These are phyloP conservation scores for Mortierella sp. DNA, from an alignment of 371 early-diverging fungal species.

Conservation along the genomic window DNA sequence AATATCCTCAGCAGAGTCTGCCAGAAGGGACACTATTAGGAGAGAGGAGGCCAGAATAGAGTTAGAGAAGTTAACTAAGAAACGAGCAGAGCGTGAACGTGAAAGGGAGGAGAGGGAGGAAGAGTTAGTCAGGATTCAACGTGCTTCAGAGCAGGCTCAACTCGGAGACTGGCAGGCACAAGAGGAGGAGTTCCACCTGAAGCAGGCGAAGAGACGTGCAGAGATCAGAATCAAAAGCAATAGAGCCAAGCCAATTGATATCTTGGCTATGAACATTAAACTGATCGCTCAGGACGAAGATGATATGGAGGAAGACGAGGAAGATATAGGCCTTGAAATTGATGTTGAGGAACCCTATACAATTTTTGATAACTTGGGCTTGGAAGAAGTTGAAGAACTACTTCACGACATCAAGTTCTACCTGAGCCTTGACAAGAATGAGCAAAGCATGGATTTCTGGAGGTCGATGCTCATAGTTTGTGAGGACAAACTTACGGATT, in stretches of 20 bases:
- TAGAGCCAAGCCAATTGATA: slow-evolving; percentile 93
- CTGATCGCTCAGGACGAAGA: slow-evolving; percentile 77
- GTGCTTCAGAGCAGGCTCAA: slow-evolving; percentile 86
- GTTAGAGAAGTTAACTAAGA: slow-evolving; percentile 83
- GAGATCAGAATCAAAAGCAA: slow-evolving; percentile 90
- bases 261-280: slow-evolving; percentile 91
- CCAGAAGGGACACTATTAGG: slow-evolving; percentile 70
- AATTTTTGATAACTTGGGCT: slow-evolving; percentile 79
- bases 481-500: slow-evolving; percentile 74
- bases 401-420: slow-evolving; percentile 90
- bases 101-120: slow-evolving; percentile 87
- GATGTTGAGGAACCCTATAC: slow-evolving; percentile 90
- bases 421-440: slow-evolving; percentile 83
- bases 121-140: slow-evolving; percentile 76
- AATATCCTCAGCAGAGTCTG: slow-evolving; percentile 65
- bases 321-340: slow-evolving; percentile 81
- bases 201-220: slow-evolving; percentile 91
- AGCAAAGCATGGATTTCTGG: slow-evolving; percentile 86
- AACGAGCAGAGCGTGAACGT: slow-evolving; percentile 85
- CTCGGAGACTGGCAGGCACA: slow-evolving; percentile 96
- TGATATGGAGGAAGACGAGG: slow-evolving; percentile 70
- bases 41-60: slow-evolving; percentile 81
- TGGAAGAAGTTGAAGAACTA: slow-evolving; percentile 82
- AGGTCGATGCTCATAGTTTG: slow-evolving; percentile 85
- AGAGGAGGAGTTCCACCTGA: slow-evolving; percentile 92